Conservation (phyloP, 1,284 basidiomycete species). For the Hymenochaete sp. region DNA sequence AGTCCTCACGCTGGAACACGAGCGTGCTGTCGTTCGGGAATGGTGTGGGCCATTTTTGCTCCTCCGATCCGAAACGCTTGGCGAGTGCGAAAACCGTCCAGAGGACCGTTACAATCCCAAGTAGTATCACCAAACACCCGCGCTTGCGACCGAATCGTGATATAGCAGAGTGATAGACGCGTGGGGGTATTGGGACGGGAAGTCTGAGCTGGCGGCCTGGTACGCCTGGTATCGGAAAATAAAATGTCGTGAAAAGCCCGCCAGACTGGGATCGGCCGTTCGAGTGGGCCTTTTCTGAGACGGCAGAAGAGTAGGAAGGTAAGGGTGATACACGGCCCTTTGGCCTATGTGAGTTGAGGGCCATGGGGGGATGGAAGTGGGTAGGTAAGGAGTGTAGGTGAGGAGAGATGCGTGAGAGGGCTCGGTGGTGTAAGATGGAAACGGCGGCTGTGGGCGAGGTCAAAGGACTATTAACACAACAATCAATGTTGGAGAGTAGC, state of each 20-base stretch:
- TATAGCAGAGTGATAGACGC: conserved; percentile 49
- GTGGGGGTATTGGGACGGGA: conserved; percentile 55
- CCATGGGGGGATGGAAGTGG: conserved; percentile 37
- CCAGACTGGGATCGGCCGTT: conserved; percentile 33
- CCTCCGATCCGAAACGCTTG: conserved; percentile 45
- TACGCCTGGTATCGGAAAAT: conserved; percentile 52
- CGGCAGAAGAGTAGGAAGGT: conserved; percentile 51
- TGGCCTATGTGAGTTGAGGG: conserved; percentile 22
- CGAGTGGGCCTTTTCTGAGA: conserved; percentile 52
- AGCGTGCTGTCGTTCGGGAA: conserved; percentile 64
- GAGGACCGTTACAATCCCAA: conserved; percentile 40
- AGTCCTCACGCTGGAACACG: conserved; percentile 66
- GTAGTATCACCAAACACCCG: conserved; percentile 41
- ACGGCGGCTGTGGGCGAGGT: conserved; percentile 1
- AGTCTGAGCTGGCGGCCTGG: conserved; percentile 42
- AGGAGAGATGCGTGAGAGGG: conserved; percentile 1
- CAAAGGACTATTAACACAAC: conserved; percentile 1
- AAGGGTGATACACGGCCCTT: conserved; percentile 39
- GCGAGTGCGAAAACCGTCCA: conserved; percentile 52
- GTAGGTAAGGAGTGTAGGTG: conserved; percentile 27
- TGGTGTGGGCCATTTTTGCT: conserved; percentile 62
- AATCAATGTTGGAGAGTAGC: neutral
- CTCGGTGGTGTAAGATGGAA: neutral
- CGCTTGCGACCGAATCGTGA: conserved; percentile 49
- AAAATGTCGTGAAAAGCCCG: conserved; percentile 52